phyloP scores from a whole-genome alignment of 192 early-diverging fungal species.

The Coemansia sp. region DNA sequence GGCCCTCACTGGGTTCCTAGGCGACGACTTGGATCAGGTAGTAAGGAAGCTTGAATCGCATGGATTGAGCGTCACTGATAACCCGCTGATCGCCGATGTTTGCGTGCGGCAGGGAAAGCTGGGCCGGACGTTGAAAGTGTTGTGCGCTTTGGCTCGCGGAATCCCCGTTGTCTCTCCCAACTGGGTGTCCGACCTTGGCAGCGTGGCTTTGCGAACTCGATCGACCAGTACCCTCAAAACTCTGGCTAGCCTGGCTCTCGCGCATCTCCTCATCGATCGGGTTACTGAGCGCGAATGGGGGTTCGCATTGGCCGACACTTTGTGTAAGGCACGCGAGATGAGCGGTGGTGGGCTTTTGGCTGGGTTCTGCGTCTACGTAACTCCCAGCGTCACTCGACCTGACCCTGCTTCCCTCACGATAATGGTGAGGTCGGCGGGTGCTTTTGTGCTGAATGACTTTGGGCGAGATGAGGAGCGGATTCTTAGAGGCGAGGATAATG shows the following conservation, averaged over 20 bases:
- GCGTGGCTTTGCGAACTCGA: not conserved
- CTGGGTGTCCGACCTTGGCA: conserved; percentile 8
- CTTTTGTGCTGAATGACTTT: conserved; percentile 33
- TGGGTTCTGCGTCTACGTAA: conserved; percentile 22
- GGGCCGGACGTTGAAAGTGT: conserved; percentile 43
- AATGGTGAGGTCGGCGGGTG: conserved; percentile 34
- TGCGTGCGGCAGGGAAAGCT: conserved; percentile 32
- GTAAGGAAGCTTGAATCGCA: conserved; percentile 1
- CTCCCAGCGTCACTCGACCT: conserved; percentile 6
- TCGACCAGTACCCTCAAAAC: not conserved
- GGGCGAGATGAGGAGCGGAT: conserved; percentile 10
- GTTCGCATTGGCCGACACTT: conserved; percentile 17
- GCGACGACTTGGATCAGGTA: conserved; percentile 3
- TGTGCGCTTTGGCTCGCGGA: conserved; percentile 43
- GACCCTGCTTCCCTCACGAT: conserved; percentile 15
- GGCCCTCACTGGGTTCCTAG: conserved; percentile 20
- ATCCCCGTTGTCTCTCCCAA: conserved; percentile 20
- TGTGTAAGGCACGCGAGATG: conserved; percentile 10
- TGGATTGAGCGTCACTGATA: conserved; percentile 16
- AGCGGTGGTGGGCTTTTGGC: not conserved
- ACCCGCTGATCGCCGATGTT: conserved; percentile 28
- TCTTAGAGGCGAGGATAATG: not conserved
- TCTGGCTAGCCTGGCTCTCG: not conserved
- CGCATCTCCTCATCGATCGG: conserved; percentile 14
- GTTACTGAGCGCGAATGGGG: conserved; percentile 37